phyloP scores from a whole-genome alignment of 208 protist genomes.

The Blastocrithidia nonstop region DNA sequence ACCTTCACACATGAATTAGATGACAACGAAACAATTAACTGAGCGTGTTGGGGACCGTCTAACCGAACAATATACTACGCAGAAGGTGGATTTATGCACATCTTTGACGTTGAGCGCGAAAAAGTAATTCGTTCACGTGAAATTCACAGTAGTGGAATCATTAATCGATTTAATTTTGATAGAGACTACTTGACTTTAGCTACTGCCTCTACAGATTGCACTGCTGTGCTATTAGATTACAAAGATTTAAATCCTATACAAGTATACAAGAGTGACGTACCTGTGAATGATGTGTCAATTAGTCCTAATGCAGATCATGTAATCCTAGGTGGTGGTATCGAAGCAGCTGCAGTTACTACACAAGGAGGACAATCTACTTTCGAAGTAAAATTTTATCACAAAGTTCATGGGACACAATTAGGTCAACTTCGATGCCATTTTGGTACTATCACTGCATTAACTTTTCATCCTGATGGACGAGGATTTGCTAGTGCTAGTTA shows the following conservation, averaged over 20 bases:
- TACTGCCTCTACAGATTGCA: constrained; percentile 90
- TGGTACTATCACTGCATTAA: constrained; percentile 95
- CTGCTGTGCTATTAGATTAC: constrained; percentile 90
- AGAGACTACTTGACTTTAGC: constrained; percentile 85
- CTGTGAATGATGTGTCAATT: constrained; percentile 95
- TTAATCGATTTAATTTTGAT: constrained; percentile 85
- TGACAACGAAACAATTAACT: constrained; percentile 62
- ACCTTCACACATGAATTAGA: constrained; percentile 33
- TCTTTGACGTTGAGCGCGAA: constrained; percentile 87
- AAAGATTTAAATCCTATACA: constrained; percentile 86
- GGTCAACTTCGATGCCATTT: constrained; percentile 95
- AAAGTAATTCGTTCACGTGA: constrained; percentile 48
- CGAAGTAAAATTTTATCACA: constrained; percentile 95
- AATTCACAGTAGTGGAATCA: constrained; percentile 41
- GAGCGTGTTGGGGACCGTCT: constrained; percentile 89
- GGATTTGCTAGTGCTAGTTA: constrained; percentile 88
- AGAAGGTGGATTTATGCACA: constrained; percentile 86
- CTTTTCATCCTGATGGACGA: constrained; percentile 91
- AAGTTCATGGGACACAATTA: constrained; percentile 90
- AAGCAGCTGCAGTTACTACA: constrained; percentile 92
- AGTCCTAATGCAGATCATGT: constrained; percentile 84
- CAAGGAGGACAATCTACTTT: constrained; percentile 83
- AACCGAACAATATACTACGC: constrained; percentile 93
- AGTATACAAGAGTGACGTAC: constrained; percentile 91
- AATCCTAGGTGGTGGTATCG: constrained; percentile 94